Evolutionary conservation across 2,329 filamentous ascomycete species (phyloP).

Genomic region (Periconia sp.): DNA sequence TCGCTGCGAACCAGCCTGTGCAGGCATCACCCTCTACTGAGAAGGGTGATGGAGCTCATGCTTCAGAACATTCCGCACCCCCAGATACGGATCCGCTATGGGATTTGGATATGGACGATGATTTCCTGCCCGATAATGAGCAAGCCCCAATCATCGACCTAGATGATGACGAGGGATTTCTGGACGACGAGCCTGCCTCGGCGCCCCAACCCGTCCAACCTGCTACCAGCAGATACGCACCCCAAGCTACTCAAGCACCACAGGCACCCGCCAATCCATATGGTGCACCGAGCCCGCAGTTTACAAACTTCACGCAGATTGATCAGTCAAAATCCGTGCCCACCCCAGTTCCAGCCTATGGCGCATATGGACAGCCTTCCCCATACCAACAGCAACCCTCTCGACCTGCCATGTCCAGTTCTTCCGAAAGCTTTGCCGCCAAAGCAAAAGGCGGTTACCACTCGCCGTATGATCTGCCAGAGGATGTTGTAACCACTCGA

Average conservation of each 20-base stretch:
- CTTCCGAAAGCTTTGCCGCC: slow-evolving; percentile 78
- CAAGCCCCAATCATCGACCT: slow-evolving; percentile 64
- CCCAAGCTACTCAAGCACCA: slow-evolving; percentile 29
- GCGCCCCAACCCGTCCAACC: slow-evolving; percentile 24
- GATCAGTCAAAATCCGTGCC: slow-evolving; percentile 20
- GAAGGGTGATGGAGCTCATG: slow-evolving; percentile 23
- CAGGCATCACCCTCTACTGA: slow-evolving; percentile 9
- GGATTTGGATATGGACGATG: slow-evolving; percentile 79
- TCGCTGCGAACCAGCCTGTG: slow-evolving; percentile 15
- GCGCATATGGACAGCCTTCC: slow-evolving; percentile 32
- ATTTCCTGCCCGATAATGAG: slow-evolving; percentile 62
- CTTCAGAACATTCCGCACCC: slow-evolving; percentile 13
- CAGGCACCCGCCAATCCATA: slow-evolving; percentile 48
- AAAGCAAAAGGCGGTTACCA: slow-evolving; percentile 90
- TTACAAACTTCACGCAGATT: slow-evolving; percentile 48
- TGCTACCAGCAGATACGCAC: slow-evolving; percentile 39
- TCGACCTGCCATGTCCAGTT: slow-evolving; percentile 54
- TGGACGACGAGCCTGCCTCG: slow-evolving; percentile 66
- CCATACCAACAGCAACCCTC: slow-evolving; percentile 35
- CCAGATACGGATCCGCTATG: slow-evolving; percentile 79
- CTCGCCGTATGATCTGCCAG: slow-evolving; percentile 92
- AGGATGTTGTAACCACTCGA: slow-evolving; percentile 76
- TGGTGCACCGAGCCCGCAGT: slow-evolving; percentile 53
- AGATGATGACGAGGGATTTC: slow-evolving; percentile 82
- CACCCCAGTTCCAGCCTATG: slow-evolving; percentile 28